Percentiles rank a stretch among this genome's conserved stretches.
phyloP scores from a whole-genome alignment of 148 eudicot species.

The Rhododendron ovatum region DNA sequence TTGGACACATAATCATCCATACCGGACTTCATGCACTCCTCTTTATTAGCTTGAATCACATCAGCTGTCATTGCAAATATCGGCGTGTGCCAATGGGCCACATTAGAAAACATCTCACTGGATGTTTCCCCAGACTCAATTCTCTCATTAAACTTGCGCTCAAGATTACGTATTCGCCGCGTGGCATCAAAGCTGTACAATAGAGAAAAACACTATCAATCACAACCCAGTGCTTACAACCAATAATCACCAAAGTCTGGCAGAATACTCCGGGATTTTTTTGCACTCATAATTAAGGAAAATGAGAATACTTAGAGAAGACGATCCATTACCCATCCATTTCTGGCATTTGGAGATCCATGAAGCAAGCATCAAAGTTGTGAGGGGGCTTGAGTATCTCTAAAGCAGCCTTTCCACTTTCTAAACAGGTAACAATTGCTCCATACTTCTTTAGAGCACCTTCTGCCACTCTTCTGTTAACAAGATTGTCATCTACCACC shows the following conservation, averaged over 20 bases:
- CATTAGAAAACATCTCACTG: constrained; percentile 17
- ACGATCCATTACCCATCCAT: constrained; percentile 78
- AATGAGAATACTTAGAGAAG: background rate
- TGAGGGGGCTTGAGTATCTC: constrained; percentile 69
- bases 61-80: constrained; percentile 97
- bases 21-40: constrained; percentile 60
- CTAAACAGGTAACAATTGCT: constrained; percentile 82
- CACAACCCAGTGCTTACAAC: background rate
- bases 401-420: constrained; percentile 76
- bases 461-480: constrained; percentile 84
- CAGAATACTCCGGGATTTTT: background rate
- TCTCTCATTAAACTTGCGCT: constrained; percentile 39
- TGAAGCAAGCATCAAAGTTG: constrained; percentile 83
- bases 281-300: background rate
- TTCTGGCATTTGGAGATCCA: constrained; percentile 99
- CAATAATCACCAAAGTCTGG: background rate
- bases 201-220: background rate
- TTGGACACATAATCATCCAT: constrained; percentile 91
- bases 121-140: constrained; percentile 42
- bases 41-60: constrained; percentile 78
- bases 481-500: constrained; percentile 84
- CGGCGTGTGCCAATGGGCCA: constrained; percentile 65
- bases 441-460: constrained; percentile 90
- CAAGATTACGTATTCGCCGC: constrained; percentile 44
- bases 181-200: constrained; percentile 81